Evolutionary conservation across 169 alveolate genomes (phyloP).

Genomic region (Plasmodium adleri): DNA sequence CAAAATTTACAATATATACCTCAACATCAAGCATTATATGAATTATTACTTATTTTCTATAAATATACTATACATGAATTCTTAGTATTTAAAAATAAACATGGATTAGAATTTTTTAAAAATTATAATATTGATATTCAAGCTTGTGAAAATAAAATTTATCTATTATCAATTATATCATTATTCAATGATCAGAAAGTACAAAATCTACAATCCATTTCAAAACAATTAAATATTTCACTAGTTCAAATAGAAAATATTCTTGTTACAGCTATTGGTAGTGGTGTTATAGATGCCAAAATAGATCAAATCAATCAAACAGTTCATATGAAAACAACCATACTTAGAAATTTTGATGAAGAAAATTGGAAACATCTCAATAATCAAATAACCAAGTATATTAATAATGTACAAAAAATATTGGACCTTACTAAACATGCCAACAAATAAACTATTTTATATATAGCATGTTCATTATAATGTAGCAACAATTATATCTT

Average conservation of each 20-base stretch:
- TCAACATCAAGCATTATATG: conserved; percentile 57
- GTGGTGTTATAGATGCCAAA: conserved; percentile 83
- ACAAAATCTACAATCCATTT: conserved; percentile 28
- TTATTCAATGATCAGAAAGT: conserved; percentile 41
- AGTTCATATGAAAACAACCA: conserved; percentile 78
- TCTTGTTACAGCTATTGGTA: conserved; percentile 83
- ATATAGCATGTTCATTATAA: too few relatives aligned
- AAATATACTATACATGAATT: conserved; percentile 54
- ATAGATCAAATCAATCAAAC: conserved; percentile 82
- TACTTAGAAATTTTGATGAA: conserved; percentile 80
- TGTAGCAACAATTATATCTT: too few relatives aligned
- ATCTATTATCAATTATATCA: conserved; percentile 42
- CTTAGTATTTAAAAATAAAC: conserved; percentile 37
- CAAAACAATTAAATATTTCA: conserved; percentile 73
- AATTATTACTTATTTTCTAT: conserved; percentile 42
- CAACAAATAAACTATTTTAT: neutral
- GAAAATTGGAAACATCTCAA: conserved; percentile 77
- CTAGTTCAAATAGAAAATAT: conserved; percentile 78
- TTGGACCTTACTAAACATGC: conserved; percentile 15
- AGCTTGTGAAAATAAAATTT: conserved; percentile 41
- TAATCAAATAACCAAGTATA: conserved; percentile 76
- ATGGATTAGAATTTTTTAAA: conserved; percentile 39
- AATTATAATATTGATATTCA: conserved; percentile 48
- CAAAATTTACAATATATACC: conserved; percentile 69
- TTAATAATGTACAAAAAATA: conserved; percentile 44